These are phyloP conservation scores for Penicillium sp. DNA, from an alignment of 2,329 filamentous ascomycete species.

Conservation along the genomic window DNA sequence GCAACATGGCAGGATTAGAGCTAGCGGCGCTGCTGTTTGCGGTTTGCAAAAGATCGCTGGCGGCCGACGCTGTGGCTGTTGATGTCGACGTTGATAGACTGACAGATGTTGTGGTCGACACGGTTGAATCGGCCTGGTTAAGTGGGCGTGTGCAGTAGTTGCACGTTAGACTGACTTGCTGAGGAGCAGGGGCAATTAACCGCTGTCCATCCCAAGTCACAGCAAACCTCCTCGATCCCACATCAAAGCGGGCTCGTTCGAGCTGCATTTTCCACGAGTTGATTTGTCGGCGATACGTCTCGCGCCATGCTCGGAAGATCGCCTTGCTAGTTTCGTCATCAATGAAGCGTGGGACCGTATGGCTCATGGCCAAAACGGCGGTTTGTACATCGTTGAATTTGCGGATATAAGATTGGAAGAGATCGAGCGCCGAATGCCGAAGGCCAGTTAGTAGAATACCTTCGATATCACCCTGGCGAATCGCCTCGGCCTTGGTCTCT, in stretches of 20 bases:
- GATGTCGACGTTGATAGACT: conserved; percentile 28
- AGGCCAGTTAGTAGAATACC: conserved; percentile 61
- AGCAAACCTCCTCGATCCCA: conserved; percentile 53
- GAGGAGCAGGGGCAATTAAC: conserved; percentile 47
- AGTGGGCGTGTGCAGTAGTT: conserved; percentile 58
- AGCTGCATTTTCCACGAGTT: conserved; percentile 60
- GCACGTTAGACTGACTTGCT: conserved; percentile 57
- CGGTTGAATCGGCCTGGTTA: conserved; percentile 41
- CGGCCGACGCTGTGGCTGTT: conserved; percentile 9
- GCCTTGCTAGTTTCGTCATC: conserved; percentile 49
- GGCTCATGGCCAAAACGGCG: conserved; percentile 57
- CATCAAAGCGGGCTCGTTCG: conserved; percentile 57
- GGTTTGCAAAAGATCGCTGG: conserved; percentile 6
- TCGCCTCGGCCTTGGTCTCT: conserved; percentile 48
- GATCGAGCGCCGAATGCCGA: conserved; percentile 53
- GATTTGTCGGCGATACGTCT: conserved; percentile 58
- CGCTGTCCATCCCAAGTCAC: conserved; percentile 48
- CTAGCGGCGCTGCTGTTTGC: conserved; percentile 1
- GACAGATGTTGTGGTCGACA: conserved; percentile 25
- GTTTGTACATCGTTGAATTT: conserved; percentile 61
- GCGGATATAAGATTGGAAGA: conserved; percentile 59
- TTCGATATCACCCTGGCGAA: conserved; percentile 56
- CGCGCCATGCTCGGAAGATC: conserved; percentile 58
- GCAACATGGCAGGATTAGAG: not conserved
- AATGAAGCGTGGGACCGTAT: conserved; percentile 57